Base-by-base conservation (phyloP, 2,329 filamentous ascomycete species). In the Monilinia fructicola region DNA sequence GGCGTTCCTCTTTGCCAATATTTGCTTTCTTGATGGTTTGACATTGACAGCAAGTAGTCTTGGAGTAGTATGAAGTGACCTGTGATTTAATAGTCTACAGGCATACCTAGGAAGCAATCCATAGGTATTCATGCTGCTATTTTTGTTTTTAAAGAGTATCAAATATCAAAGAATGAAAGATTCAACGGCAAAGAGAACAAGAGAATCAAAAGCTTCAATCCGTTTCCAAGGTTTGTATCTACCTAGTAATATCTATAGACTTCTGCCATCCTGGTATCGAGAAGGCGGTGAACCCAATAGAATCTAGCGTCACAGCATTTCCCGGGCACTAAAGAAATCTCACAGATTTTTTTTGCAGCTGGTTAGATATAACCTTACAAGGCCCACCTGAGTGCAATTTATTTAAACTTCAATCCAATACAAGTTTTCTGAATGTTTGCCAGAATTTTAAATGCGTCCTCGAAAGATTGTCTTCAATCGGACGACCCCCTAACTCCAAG, bases 401-500 rank as follows among this genome's bases (percentile, higher is more conserved):
- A 26, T 31, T 42, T 44, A 46, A 38, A 60, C 26, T 35, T 44
- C 48, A 48, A 31, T 26, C 35, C 28, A 55, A 62, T 50, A 40
- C 54, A 35, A n/a, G 46, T 52, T 26, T 68, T 42, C 58, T 38
- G n/a, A 38, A 75, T 75, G 74, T 71, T 76, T 54, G 73, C 72
- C 11, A 70, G 69, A 69, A 55, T 76, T 10, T 68, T 71, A 52
- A 69, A n/a, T 23, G 23, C 67, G 12, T 72, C 72, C 31, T 72
- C 71, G n/a, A 72, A 67, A 71, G 62, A 67, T 56, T 64, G 69
- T n/a, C 59, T 74, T 31, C 64, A 65, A 35, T 9, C 56, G 26
- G 56, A 60, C 63, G 63, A 65, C n/a, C 63, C 63, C 14, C 35
- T 38, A 26, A 65, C 63, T 52, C 64, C 67, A 38, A 54, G 66